These are phyloP conservation scores for Candida vartiovaarae DNA, from an alignment of 805 yeast genomes.

Conservation along the genomic window DNA sequence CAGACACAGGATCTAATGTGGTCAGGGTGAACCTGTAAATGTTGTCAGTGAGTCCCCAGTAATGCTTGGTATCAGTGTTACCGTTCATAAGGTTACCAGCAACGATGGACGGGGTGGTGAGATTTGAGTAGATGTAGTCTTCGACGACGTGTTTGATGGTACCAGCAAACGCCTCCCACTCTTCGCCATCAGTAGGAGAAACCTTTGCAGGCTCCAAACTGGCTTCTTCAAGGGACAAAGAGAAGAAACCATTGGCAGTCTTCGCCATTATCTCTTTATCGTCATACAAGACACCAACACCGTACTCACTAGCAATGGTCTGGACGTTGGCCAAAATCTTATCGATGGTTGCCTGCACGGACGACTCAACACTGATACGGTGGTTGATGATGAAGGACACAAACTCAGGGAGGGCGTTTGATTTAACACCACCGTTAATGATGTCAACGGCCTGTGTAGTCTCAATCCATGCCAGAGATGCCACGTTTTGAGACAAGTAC, in stretches of 20 bases:
- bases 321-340: slow-evolving; percentile 27
- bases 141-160: slow-evolving; percentile 53
- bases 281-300: slow-evolving; percentile 17
- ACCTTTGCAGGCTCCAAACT: slow-evolving; percentile 45
- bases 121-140: slow-evolving; percentile 29
- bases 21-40: slow-evolving; percentile 13
- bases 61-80: slow-evolving; percentile 13
- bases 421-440: slow-evolving; percentile 55
- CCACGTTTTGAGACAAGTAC: slow-evolving; percentile 32
- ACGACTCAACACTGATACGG: slow-evolving; percentile 44
- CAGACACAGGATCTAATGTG: slow-evolving; percentile 3
- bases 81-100: slow-evolving; percentile 11
- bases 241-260: slow-evolving; percentile 34
- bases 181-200: slow-evolving; percentile 37
- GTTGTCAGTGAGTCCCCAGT: slow-evolving; percentile 14
- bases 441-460: slow-evolving; percentile 46
- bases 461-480: slow-evolving; percentile 31
- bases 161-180: slow-evolving; percentile 54
- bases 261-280: slow-evolving; percentile 5
- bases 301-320: slow-evolving; percentile 34
- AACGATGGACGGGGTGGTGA: slow-evolving; percentile 6
- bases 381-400: slow-evolving; percentile 46
- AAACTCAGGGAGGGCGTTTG: slow-evolving; percentile 60
- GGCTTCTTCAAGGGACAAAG: slow-evolving; percentile 21
- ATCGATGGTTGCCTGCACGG: slow-evolving; percentile 25